Conservation (phyloP, 2,329 filamentous ascomycete genomes). For the Ascochyta lentis region DNA sequence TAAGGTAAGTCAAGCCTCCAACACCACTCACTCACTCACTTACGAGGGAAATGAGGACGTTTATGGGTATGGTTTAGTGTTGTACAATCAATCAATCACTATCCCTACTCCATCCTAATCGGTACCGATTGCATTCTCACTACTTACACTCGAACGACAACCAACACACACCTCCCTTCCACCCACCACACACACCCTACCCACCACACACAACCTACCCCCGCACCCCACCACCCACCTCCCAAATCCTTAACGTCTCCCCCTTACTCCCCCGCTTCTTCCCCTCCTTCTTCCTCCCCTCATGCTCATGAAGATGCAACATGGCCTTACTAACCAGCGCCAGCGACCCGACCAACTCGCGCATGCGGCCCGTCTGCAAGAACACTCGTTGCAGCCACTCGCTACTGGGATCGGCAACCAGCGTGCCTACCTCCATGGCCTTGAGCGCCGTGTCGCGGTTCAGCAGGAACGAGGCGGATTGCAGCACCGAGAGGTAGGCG, state of each 20-base stretch:
- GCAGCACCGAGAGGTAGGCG: constrained; percentile 80
- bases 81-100: too few species aligned
- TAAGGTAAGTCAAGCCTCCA: too few species aligned
- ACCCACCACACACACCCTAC: constrained; percentile 28
- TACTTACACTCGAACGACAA: neutral
- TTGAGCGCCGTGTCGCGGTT: constrained; percentile 79
- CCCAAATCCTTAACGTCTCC: constrained; percentile 54
- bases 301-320: constrained; percentile 56
- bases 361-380: constrained; percentile 51
- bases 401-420: constrained; percentile 63
- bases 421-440: constrained; percentile 82
- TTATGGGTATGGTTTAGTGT: too few species aligned
- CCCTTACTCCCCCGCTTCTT: constrained; percentile 53
- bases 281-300: constrained; percentile 46
- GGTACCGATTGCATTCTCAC: too few species aligned
- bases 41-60: too few species aligned
- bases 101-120: too few species aligned
- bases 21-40: too few species aligned
- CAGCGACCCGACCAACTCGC: constrained; percentile 63
- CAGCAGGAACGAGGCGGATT: constrained; percentile 76
- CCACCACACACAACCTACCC: constrained; percentile 28
- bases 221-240: constrained; percentile 38
- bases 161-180: too few species aligned
- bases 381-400: constrained; percentile 49
- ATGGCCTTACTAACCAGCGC: constrained; percentile 79